Evolutionary conservation across 805 yeast genomes (phyloP), one percentile per base, ranked within the genome.

Genomic region (Ogataea neopini): DNA sequence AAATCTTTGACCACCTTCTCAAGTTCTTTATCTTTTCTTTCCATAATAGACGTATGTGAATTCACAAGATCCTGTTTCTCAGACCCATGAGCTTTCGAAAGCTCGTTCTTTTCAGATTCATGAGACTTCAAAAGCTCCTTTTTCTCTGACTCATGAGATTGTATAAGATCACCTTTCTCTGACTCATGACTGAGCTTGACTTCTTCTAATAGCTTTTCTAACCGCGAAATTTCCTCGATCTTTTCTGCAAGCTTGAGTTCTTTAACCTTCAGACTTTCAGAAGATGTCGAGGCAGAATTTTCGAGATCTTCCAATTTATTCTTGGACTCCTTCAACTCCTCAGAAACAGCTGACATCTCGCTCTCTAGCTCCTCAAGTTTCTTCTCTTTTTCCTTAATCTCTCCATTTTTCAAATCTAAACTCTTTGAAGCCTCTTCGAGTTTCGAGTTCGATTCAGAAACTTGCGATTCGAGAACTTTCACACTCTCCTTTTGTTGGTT

Each of bases 61-160:
- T 78, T 81, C n/a, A 77, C 56, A 15, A 56, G 53, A 3, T 59
- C 66, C 48, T 79, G 81, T 15, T 77, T 58, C 6, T 51, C 53
- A 9, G 67, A 13, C 5, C 26, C 48, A 19, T 48, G 43, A 4
- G 33, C 14, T 17, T 48, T 37, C 13, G 29, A 3, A 13, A 45
- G 29, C 9, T 26, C 26, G 6, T 35, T 18, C 18, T 36, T 51
- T 15, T 41, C 47, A 1, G 14, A 18, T 6, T 49, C 49, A 22
- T 43, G 34, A n/a, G 58, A 67, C 46, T 78, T 81, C n/a, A 77
- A 56, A 15, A 56, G 53, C 3, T 59, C 66, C 48, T 79, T 81
- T 15, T 77, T 58, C 6, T 51, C 53, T 8, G 67, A 13, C 5
- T 32, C 48, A 19, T 48, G 43, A 4, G 33, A 18, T 17, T 48